phyloP scores from a whole-genome alignment of 805 yeast species.

The Candida xiaguanensis region DNA sequence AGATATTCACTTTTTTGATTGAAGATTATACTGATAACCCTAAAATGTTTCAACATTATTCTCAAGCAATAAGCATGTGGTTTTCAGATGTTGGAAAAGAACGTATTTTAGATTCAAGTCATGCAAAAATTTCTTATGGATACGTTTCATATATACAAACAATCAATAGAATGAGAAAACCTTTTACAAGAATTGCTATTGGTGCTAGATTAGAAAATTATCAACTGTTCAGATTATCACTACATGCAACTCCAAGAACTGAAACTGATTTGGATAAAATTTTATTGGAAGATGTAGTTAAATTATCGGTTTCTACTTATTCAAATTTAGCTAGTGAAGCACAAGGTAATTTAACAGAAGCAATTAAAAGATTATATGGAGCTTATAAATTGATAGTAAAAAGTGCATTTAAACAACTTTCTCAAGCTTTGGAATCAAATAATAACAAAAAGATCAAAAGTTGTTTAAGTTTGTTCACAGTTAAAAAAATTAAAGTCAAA shows the following conservation, averaged over 20 bases:
- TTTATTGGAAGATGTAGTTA: conserved; percentile 62
- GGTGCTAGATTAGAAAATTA: conserved; percentile 70
- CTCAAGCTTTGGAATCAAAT: conserved; percentile 43
- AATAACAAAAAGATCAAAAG: conserved; percentile 60
- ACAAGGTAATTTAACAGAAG: conserved; percentile 59
- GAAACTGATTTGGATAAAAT: conserved; percentile 62
- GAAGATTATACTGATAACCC: conserved; percentile 59
- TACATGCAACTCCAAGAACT: conserved; percentile 69
- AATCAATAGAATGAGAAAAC: conserved; percentile 60
- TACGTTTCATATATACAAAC: conserved; percentile 58
- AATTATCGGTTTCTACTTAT: conserved; percentile 65
- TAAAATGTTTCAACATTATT: conserved; percentile 54
- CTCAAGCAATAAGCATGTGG: conserved; percentile 71
- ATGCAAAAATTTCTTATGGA: conserved; percentile 51
- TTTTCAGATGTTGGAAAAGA: conserved; percentile 78
- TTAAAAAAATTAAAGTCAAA: conserved; percentile 56
- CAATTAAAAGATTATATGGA: conserved; percentile 67
- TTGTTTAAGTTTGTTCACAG: conserved; percentile 54
- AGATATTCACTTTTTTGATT: conserved; percentile 45
- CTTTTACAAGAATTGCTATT: conserved; percentile 73
- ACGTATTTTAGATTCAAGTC: conserved; percentile 53
- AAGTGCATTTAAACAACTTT: conserved; percentile 45
- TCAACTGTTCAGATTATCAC: conserved; percentile 69
- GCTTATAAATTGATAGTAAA: conserved; percentile 55
- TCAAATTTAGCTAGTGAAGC: conserved; percentile 68